Evolutionary conservation across 306 rosid species (phyloP).

Genomic region (Vigna reflexopilosa): DNA sequence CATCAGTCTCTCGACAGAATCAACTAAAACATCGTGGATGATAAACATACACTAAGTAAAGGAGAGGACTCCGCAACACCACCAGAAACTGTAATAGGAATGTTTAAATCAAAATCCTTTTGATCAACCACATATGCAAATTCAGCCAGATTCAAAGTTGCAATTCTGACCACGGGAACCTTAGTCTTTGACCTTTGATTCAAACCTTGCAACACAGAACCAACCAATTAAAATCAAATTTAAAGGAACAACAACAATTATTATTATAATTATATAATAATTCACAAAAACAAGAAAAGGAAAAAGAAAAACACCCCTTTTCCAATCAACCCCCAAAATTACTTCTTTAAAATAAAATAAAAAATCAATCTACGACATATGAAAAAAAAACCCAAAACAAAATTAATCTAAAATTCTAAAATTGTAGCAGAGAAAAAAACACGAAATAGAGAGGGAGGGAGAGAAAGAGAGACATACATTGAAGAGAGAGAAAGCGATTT

Average conservation of each 20-base stretch:
- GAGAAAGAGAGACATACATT: conserved; percentile 56
- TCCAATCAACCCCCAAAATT: no score
- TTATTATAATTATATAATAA: no score
- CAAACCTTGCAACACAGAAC: conserved; percentile 61
- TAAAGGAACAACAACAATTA: not conserved
- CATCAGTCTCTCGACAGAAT: not conserved
- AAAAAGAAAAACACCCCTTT: not conserved
- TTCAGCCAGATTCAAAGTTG: conserved; percentile 88
- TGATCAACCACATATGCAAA: conserved; percentile 72
- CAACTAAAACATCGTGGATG: not conserved
- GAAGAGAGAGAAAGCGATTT: conserved; percentile 85
- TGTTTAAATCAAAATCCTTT: conserved; percentile 73
- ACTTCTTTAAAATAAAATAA: no score
- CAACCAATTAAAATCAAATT: conserved; percentile 27
- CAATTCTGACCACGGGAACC: conserved; percentile 74
- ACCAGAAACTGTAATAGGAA: conserved; percentile 67
- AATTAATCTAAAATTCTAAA: not conserved
- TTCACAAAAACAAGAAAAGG: no score
- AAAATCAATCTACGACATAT: not conserved
- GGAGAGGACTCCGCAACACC: conserved; percentile 64
- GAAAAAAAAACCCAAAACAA: not conserved
- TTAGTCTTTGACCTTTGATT: conserved; percentile 79
- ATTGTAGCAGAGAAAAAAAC: not conserved
- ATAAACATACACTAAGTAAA: conserved; percentile 69
- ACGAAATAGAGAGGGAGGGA: not conserved